These are phyloP conservation scores for Suillus hirtellus DNA, from an alignment of 768 basidiomycete genomes.

Conservation along the genomic window DNA sequence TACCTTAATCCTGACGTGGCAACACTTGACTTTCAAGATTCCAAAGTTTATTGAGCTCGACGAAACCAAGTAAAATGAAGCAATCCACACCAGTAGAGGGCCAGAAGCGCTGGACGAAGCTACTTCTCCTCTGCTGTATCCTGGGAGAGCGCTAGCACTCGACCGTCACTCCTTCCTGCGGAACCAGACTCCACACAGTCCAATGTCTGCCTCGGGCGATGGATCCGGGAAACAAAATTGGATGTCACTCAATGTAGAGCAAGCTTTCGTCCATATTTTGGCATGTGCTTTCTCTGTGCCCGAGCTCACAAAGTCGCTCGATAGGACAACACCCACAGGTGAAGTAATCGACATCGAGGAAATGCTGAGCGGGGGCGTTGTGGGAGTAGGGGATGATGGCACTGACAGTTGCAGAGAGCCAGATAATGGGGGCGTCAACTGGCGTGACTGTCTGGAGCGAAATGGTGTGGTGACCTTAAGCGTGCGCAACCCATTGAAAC, in stretches of 20 bases:
- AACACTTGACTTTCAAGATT: neutral
- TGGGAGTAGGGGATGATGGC: conserved; percentile 18
- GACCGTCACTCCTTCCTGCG: conserved; percentile 18
- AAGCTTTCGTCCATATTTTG: conserved; percentile 29
- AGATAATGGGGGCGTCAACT: conserved; percentile 6
- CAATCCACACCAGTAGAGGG: neutral
- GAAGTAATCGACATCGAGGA: conserved; percentile 8
- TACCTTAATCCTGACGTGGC: neutral
- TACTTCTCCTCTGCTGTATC: neutral
- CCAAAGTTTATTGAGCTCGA: neutral
- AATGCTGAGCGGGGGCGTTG: neutral
- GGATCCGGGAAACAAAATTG: conserved; percentile 34
- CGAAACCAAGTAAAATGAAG: neutral
- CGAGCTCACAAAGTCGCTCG: conserved; percentile 32
- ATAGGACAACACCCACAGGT: neutral
- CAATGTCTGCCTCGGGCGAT: conserved; percentile 26
- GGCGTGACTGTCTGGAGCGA: conserved; percentile 25
- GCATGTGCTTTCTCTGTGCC: conserved; percentile 27
- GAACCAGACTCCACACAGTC: conserved; percentile 34
- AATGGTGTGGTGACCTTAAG: conserved; percentile 35
- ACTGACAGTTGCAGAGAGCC: conserved; percentile 1
- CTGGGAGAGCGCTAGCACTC: neutral
- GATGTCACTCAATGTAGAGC: conserved; percentile 28
- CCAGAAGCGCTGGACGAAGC: no score
- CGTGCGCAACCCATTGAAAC: conserved; percentile 28